Evolutionary conservation across 495 filamentous ascomycete species (phyloP).

Genomic region (Cryomyces minteri): DNA sequence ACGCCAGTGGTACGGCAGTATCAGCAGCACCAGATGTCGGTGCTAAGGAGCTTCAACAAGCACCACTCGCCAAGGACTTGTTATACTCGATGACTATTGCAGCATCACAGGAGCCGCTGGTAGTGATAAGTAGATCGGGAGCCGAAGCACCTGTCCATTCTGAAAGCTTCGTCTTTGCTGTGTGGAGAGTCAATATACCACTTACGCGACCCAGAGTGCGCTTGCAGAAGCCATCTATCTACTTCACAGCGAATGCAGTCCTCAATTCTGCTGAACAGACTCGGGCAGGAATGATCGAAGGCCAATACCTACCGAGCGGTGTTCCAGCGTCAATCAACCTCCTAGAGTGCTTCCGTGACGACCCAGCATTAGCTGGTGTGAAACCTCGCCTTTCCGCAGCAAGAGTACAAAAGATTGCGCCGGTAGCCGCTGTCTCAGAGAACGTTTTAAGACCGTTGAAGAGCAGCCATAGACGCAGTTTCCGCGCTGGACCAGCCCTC

Average conservation of each 20-base stretch:
- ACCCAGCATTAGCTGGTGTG: constrained; percentile 44
- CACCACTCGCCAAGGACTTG: constrained; percentile 28
- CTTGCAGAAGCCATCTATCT: constrained; percentile 56
- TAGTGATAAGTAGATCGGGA: too few species aligned
- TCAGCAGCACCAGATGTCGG: constrained; percentile 20
- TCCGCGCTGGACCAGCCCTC: constrained; percentile 66
- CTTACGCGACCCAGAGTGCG: constrained; percentile 40
- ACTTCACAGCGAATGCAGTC: constrained; percentile 58
- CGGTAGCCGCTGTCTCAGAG: constrained; percentile 34
- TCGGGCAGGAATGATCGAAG: constrained; percentile 27
- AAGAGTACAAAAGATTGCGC: constrained; percentile 60
- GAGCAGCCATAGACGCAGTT: constrained; percentile 38
- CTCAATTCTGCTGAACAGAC: constrained; percentile 37
- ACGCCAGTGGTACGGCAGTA: constrained; percentile 42
- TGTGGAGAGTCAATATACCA: background rate
- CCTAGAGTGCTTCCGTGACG: constrained; percentile 54
- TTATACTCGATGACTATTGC: constrained; percentile 46
- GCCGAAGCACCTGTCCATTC: too few species aligned
- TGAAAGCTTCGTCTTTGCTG: background rate
- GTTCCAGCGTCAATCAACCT: constrained; percentile 65
- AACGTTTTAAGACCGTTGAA: constrained; percentile 44
- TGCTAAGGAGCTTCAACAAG: constrained; percentile 6
- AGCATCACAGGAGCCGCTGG: background rate
- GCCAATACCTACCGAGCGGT: constrained; percentile 62
- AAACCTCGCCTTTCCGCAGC: constrained; percentile 62